Evolutionary conservation across 1,139 yeast species (phyloP), one percentile per base, ranked within the genome.

Genomic region (Spathaspora sp.): DNA sequence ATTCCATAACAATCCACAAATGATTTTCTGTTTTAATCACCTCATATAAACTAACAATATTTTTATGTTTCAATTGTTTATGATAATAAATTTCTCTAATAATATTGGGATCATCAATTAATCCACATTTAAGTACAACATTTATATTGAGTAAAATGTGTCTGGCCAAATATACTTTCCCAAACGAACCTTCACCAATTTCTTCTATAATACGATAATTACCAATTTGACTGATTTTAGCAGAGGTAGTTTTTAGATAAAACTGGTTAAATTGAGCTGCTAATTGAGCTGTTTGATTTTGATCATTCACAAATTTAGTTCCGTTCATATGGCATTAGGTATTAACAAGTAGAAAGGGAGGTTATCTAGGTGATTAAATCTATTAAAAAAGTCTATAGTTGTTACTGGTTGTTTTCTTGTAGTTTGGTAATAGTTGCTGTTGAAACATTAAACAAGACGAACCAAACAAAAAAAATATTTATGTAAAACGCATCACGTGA

Each of bases 1-100:
- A 91, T 59, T 93, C 98, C 57, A 91, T 64, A 0, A 82, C 97
- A 70, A 93, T 78, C 90, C 96, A 93, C 3, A 91, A 84, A 54
- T 79, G 78, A 5, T 78, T 76, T 53, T 90, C 96, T 0, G 96
- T 84, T 43, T 87, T 81, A 33, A 93, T 82, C 36, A 90, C 86
- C 61, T 93, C 99, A 63, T 89, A 91, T 7, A 93, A 73, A 51
- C 84, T 81, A 10, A 95, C 90, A 41, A 93, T 87, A 60, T 89
- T 84, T 11, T 89, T 89, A 59, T 90, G 97, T 42, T 80, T 79
- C 55, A 93, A 81, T 59, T 89, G 95, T 45, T 89, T 76, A 58
- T 91, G 95, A 60, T 90, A 95, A 59, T 87, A 90, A 31, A 89
- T 89, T 59, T 93, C 99, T 49, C 97, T 72, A 26, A 91, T 96